These are phyloP conservation scores for Fusarium secorum DNA, from an alignment of 2,329 filamentous ascomycete species.

Conservation along the genomic window DNA sequence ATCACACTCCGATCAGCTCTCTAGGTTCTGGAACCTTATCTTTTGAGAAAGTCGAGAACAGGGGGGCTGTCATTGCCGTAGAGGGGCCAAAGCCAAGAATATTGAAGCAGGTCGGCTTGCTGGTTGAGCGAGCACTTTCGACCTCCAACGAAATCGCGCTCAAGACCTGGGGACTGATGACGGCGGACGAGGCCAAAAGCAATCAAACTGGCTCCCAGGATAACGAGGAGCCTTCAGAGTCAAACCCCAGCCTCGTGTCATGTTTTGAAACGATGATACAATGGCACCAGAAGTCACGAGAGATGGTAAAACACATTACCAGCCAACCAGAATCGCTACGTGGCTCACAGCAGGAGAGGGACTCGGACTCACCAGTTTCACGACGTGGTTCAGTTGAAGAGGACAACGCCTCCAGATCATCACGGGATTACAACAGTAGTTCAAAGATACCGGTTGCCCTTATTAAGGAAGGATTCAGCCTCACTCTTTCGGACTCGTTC, in stretches of 20 bases:
- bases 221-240: conserved; percentile 23
- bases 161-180: conserved; percentile 54
- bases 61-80: conserved; percentile 84
- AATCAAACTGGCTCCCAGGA: conserved; percentile 15
- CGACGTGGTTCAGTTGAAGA: conserved; percentile 21
- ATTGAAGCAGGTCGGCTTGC: conserved; percentile 65
- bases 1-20: conserved; percentile 65
- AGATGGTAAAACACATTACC: conserved; percentile 67
- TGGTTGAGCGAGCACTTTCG: conserved; percentile 70
- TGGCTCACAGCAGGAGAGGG: conserved; percentile 12
- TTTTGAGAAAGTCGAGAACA: conserved; percentile 49
- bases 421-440: conserved; percentile 12
- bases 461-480: conserved; percentile 78
- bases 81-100: conserved; percentile 73
- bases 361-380: conserved; percentile 5
- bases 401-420: not conserved
- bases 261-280: conserved; percentile 73
- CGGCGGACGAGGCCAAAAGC: conserved; percentile 15
- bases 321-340: conserved; percentile 11
- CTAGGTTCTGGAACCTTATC: conserved; percentile 43
- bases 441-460: conserved; percentile 72
- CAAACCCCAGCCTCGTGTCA: conserved; percentile 56
- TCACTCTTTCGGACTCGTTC: conserved; percentile 79
- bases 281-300: conserved; percentile 79
- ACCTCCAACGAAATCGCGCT: conserved; percentile 53